These are phyloP conservation scores for Murraya paniculata DNA, from an alignment of 345 rosid genomes.

Conservation along the genomic window DNA sequence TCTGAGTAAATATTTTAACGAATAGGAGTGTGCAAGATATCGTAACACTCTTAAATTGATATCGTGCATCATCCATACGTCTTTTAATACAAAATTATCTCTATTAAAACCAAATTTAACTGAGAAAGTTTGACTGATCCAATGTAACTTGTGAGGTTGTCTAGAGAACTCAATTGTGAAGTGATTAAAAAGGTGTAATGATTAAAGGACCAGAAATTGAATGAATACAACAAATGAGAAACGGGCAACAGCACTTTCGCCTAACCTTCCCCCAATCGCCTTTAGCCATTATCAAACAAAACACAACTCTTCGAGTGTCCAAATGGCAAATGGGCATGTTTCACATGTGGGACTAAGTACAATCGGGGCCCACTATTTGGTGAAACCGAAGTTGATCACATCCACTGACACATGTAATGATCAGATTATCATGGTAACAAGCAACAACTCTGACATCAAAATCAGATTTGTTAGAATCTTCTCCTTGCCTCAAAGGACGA, in stretches of 20 bases:
- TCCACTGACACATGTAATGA: conserved; percentile 13
- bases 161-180: no score
- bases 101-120: background rate
- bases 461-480: no score
- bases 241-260: background rate
- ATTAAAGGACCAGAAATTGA: background rate
- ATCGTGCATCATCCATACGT: no score
- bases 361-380: conserved; percentile 10
- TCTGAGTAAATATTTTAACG: no score
- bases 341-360: background rate
- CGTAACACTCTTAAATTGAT: no score
- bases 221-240: background rate
- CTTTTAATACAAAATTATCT: no score
- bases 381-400: conserved; percentile 32
- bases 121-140: background rate
- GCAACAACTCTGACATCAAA: conserved; percentile 1
- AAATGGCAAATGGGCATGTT: background rate
- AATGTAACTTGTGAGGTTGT: background rate
- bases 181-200: no score
- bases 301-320: background rate
- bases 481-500: no score
- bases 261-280: background rate
- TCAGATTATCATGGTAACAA: background rate
- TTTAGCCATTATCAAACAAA: background rate
- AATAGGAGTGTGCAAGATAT: no score